Evolutionary conservation across 805 yeast species (phyloP).

Genomic region (Starmerella vitae): DNA sequence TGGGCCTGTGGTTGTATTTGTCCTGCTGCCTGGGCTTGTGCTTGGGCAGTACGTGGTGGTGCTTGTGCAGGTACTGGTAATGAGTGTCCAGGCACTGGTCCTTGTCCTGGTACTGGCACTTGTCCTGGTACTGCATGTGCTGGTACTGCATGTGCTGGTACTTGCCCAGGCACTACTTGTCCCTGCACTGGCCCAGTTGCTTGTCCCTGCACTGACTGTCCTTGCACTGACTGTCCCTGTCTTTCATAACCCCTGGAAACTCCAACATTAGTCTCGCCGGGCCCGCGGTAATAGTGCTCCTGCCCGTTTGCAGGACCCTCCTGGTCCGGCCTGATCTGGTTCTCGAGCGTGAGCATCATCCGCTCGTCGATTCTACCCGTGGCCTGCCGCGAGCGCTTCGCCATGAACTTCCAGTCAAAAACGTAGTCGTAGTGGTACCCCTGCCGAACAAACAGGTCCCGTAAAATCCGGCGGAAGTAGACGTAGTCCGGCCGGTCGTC

Average conservation of each 20-base stretch:
- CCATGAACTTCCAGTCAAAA: slow-evolving; percentile 65
- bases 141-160: background rate
- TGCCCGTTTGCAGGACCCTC: slow-evolving; percentile 8
- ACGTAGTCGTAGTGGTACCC: slow-evolving; percentile 86
- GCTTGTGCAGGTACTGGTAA: slow-evolving; percentile 1
- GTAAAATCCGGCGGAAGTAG: slow-evolving; percentile 72
- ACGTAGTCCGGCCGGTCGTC: slow-evolving; percentile 95
- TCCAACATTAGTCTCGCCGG: slow-evolving; percentile 1
- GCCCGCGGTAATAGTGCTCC: slow-evolving; percentile 13
- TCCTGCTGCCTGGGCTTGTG: background rate
- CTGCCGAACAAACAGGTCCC: slow-evolving; percentile 78
- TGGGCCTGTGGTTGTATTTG: background rate
- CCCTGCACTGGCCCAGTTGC: background rate
- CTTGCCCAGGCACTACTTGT: background rate
- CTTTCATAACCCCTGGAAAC: background rate
- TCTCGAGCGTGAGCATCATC: background rate
- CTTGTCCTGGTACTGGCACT: background rate
- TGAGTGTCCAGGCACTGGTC: background rate
- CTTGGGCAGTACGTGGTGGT: background rate
- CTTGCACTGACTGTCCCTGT: background rate
- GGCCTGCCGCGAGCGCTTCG: slow-evolving; percentile 12
- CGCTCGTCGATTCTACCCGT: background rate
- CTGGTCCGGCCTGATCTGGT: slow-evolving; percentile 1
- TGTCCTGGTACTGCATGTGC: background rate
- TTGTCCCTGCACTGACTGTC: slow-evolving; percentile 1